Conservation (phyloP, 495 filamentous ascomycete genomes). For the Penicillium herquei region DNA sequence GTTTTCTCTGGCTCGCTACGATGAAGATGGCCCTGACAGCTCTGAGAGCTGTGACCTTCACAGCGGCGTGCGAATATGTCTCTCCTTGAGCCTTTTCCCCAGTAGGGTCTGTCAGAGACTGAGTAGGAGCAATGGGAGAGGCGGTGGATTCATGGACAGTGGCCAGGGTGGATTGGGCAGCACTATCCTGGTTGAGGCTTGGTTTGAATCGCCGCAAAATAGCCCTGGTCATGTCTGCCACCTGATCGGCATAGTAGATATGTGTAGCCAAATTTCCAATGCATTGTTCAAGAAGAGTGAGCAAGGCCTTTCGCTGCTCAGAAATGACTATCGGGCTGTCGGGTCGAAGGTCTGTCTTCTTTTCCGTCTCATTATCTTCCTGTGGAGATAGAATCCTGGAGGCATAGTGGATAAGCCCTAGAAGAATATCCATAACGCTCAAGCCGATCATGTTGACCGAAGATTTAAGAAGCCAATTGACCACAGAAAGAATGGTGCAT, state of each 20-base stretch:
- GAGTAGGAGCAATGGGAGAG: constrained; percentile 1
- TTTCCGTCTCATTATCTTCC: constrained; percentile 19
- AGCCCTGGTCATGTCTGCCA: constrained; percentile 83
- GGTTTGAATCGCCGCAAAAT: constrained; percentile 77
- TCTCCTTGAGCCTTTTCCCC: constrained; percentile 39
- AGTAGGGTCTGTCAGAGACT: constrained; percentile 14
- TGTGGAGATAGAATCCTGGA: constrained; percentile 67
- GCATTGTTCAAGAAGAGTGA: constrained; percentile 67
- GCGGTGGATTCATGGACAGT: constrained; percentile 39
- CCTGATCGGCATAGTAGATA: constrained; percentile 91
- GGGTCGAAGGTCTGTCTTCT: constrained; percentile 12
- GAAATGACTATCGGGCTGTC: constrained; percentile 35
- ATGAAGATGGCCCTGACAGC: constrained; percentile 76
- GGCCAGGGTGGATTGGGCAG: constrained; percentile 30
- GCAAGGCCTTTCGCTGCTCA: constrained; percentile 49
- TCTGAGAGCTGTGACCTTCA: constrained; percentile 72
- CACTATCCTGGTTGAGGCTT: constrained; percentile 40
- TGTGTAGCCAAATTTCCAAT: constrained; percentile 88
- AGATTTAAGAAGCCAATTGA: constrained; percentile 78
- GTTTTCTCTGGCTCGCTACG: constrained; percentile 69
- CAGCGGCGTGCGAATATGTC: constrained; percentile 67
- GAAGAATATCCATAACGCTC: constrained; percentile 86
- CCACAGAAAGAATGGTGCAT: constrained; percentile 67
- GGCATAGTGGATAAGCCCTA: constrained; percentile 78
- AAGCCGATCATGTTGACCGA: constrained; percentile 90